Evolutionary conservation across 2,329 filamentous ascomycete species (phyloP).

Genomic region (Polytolypa hystricis): DNA sequence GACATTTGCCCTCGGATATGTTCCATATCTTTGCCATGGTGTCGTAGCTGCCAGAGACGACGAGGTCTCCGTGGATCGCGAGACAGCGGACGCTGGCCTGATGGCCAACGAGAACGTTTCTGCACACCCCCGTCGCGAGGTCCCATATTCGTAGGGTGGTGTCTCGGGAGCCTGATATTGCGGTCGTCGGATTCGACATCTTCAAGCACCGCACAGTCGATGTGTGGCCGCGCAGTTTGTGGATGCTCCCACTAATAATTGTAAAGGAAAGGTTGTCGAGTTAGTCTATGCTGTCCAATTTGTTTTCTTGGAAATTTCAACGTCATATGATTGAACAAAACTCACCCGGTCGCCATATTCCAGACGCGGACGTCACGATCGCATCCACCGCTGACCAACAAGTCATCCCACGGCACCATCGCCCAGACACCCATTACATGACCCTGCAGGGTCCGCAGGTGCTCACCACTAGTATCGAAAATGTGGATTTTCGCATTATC

Average conservation of each 20-base stretch:
- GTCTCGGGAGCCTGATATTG: conserved; percentile 91
- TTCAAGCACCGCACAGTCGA: conserved; percentile 95
- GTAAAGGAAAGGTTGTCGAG: not conserved
- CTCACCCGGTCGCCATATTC: conserved; percentile 84
- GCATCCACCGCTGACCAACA: conserved; percentile 88
- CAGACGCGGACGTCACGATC: conserved; percentile 94
- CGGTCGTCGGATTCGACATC: conserved; percentile 89
- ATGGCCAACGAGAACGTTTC: conserved; percentile 92
- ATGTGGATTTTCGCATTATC: conserved; percentile 99
- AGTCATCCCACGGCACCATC: conserved; percentile 96
- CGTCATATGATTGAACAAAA: conserved; percentile 6
- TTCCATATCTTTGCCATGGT: conserved; percentile 96
- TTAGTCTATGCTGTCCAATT: not conserved
- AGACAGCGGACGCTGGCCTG: conserved; percentile 98
- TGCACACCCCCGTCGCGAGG: conserved; percentile 82
- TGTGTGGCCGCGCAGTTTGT: conserved; percentile 85
- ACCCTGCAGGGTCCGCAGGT: conserved; percentile 79
- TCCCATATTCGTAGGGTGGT: conserved; percentile 95
- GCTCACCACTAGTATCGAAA: conserved; percentile 82
- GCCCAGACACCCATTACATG: conserved; percentile 99
- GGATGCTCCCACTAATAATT: conserved; percentile 52
- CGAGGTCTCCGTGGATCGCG: conserved; percentile 89
- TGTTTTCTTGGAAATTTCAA: not conserved
- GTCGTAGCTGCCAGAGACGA: conserved; percentile 97
- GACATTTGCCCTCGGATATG: conserved; percentile 85